Evolutionary conservation across 768 basidiomycete species (phyloP).

Genomic region (Neoboletus brunneissimus): DNA sequence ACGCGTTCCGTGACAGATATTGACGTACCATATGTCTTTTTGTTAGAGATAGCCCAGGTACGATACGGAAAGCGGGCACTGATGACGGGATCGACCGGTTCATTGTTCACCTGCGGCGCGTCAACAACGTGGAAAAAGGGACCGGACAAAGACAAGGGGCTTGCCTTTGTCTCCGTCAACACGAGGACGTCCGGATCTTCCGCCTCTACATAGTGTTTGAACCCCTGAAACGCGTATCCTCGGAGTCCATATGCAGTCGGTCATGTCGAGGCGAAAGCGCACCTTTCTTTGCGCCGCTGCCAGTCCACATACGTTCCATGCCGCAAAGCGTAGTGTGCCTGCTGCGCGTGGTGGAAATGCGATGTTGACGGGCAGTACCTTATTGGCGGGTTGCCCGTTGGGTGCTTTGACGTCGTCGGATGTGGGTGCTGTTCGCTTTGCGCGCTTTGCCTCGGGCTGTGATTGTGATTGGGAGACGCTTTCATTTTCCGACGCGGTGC

Average conservation of each 20-base stretch:
- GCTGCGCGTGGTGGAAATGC: constrained; percentile 48
- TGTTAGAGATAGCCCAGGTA: constrained; percentile 74
- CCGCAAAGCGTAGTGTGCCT: constrained; percentile 53
- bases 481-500: constrained; percentile 32
- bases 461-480: constrained; percentile 19
- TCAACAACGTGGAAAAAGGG: constrained; percentile 9
- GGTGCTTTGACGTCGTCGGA: constrained; percentile 21
- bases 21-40: constrained; percentile 72
- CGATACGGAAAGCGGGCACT: constrained; percentile 61
- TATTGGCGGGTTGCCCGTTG: constrained; percentile 70
- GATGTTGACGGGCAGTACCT: constrained; percentile 62
- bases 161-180: constrained; percentile 82
- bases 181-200: constrained; percentile 85
- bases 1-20: not conserved
- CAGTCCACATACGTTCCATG: constrained; percentile 83
- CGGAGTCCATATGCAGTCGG: too few species aligned
- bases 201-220: constrained; percentile 77
- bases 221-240: constrained; percentile 50
- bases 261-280: not conserved
- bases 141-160: not conserved
- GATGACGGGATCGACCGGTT: constrained; percentile 57
- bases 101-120: constrained; percentile 60
- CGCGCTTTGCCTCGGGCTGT: constrained; percentile 24
- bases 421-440: constrained; percentile 24
- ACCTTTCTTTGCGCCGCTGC: constrained; percentile 80